These are phyloP conservation scores for Lactarius evosmus DNA, from an alignment of 768 basidiomycete species.

Conservation along the genomic window DNA sequence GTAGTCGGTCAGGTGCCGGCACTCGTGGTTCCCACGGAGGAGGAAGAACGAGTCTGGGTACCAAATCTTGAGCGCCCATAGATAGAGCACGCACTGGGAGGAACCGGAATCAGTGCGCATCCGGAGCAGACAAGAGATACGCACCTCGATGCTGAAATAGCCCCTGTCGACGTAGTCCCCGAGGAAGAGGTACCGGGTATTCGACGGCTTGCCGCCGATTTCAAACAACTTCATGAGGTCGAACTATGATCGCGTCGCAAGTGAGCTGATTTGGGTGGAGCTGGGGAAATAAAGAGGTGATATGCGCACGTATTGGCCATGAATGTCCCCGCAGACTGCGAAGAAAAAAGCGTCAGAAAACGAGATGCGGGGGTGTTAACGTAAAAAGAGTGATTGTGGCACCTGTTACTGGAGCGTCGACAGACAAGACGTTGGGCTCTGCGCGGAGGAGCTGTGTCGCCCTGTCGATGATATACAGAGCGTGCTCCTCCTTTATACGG, in stretches of 20 bases:
- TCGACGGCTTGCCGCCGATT: constrained; percentile 72
- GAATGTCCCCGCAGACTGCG: constrained; percentile 85
- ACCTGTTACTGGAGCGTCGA: constrained; percentile 99
- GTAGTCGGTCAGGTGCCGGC: constrained; percentile 96
- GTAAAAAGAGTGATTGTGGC: not conserved
- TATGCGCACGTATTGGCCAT: constrained; percentile 92
- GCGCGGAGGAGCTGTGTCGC: constrained; percentile 74
- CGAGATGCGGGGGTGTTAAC: constrained; percentile 23
- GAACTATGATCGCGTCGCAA: constrained; percentile 42
- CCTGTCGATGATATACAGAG: constrained; percentile 86
- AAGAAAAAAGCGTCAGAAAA: not conserved
- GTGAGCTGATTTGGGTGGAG: not conserved
- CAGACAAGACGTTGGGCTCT: constrained; percentile 88
- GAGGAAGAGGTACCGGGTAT: constrained; percentile 70
- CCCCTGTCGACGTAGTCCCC: constrained; percentile 76
- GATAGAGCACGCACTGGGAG: constrained; percentile 87
- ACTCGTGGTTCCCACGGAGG: constrained; percentile 97
- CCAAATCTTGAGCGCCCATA: constrained; percentile 99
- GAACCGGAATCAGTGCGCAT: too few species aligned
- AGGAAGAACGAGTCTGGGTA: constrained; percentile 96
- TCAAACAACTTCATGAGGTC: constrained; percentile 80
- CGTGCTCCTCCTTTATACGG: constrained; percentile 89
- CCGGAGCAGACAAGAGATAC: constrained; percentile 15
- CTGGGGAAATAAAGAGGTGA: not conserved
- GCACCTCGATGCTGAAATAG: constrained; percentile 71